Conservation (phyloP, 2,329 filamentous ascomycete species). For the Zopfia rhizophila region DNA sequence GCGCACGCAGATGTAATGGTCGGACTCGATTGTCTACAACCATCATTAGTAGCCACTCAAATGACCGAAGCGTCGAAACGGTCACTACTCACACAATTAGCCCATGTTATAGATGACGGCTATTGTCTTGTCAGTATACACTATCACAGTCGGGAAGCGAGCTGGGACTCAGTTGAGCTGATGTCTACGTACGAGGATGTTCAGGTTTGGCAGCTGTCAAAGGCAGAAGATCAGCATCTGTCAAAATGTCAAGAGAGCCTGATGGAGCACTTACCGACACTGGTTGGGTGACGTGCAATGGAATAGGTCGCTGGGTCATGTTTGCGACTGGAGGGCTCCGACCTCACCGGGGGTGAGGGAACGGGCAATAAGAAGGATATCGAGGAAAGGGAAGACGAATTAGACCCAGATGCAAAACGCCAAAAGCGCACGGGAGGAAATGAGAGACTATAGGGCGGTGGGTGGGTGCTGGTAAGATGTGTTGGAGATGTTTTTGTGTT, state of each 20-base stretch:
- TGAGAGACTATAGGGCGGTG: slow-evolving; percentile 43
- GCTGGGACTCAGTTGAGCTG: slow-evolving; percentile 16
- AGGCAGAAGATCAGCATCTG: slow-evolving; percentile 43
- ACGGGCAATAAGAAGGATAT: slow-evolving; percentile 45
- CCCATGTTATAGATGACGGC: slow-evolving; percentile 82
- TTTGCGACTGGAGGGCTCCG: slow-evolving; percentile 53
- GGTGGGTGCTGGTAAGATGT: slow-evolving; percentile 32
- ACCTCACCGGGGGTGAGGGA: slow-evolving; percentile 49
- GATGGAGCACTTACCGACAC: slow-evolving; percentile 69
- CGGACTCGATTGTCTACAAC: slow-evolving; percentile 91
- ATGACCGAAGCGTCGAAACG: neutral
- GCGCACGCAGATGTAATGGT: slow-evolving; percentile 94
- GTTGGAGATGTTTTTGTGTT: slow-evolving; percentile 31
- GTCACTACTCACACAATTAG: slow-evolving; percentile 76
- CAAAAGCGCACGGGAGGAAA: slow-evolving; percentile 51
- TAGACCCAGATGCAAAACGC: slow-evolving; percentile 51
- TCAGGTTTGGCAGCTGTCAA: slow-evolving; percentile 57
- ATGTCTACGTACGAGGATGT: slow-evolving; percentile 57
- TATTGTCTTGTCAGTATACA: slow-evolving; percentile 53
- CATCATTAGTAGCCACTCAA: slow-evolving; percentile 30
- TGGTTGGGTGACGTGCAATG: slow-evolving; percentile 82
- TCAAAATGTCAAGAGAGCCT: slow-evolving; percentile 5
- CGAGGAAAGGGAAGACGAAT: slow-evolving; percentile 43
- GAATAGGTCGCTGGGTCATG: slow-evolving; percentile 83
- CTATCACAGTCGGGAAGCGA: slow-evolving; percentile 23